Evolutionary conservation across 352 stramenopile species (phyloP).

Genomic region (Peronospora farinosa): DNA sequence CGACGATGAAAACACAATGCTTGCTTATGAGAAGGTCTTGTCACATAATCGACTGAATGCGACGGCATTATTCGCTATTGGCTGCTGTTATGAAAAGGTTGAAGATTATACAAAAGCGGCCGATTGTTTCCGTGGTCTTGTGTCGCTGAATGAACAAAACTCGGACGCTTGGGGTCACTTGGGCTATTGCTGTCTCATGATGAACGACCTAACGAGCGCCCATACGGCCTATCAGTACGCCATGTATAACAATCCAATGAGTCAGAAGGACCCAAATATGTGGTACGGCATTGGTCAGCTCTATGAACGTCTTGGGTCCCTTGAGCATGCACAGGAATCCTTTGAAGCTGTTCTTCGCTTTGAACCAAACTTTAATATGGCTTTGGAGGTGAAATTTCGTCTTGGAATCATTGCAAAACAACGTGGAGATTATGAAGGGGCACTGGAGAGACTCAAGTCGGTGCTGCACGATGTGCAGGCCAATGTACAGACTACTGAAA

Average conservation of each 20-base stretch:
- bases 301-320: conserved; percentile 75
- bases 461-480: conserved; percentile 74
- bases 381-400: conserved; percentile 81
- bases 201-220: conserved; percentile 84
- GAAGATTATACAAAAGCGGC: conserved; percentile 84
- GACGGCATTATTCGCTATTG: conserved; percentile 74
- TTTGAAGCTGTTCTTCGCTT: conserved; percentile 82
- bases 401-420: conserved; percentile 84
- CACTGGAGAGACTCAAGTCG: conserved; percentile 76
- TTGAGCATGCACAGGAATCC: conserved; percentile 81
- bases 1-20: conserved; percentile 84
- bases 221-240: conserved; percentile 85
- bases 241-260: conserved; percentile 88
- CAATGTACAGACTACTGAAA: conserved; percentile 78
- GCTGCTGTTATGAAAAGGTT: conserved; percentile 83
- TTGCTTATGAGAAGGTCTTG: conserved; percentile 84
- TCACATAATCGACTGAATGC: conserved; percentile 84
- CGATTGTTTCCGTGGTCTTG: conserved; percentile 81
- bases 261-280: conserved; percentile 82
- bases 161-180: conserved; percentile 80
- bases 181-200: conserved; percentile 86
- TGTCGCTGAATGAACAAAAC: conserved; percentile 81
- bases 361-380: conserved; percentile 85
- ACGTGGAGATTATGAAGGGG: conserved; percentile 70
- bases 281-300: conserved; percentile 86